Evolutionary conservation across 495 filamentous ascomycete genomes (phyloP).

Genomic region (Parachaetomium inaequale): DNA sequence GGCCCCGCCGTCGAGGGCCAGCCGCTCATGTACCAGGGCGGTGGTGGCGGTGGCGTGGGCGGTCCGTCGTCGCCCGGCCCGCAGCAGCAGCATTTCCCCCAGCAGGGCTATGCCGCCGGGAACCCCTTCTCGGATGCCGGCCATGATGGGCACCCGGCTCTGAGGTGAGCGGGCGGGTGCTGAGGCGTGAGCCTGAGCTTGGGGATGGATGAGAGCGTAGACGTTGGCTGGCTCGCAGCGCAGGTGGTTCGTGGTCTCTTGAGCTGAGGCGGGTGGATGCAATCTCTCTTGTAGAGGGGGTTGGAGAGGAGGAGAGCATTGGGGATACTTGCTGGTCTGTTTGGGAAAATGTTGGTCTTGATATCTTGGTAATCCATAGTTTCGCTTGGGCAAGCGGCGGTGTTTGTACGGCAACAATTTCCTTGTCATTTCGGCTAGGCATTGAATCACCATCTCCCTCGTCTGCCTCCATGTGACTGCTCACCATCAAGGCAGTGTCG

Average conservation of each 20-base stretch:
- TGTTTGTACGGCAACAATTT: neutral
- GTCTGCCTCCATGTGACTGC: neutral
- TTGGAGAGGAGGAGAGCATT: neutral
- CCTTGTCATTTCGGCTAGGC: neutral
- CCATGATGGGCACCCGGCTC: conserved; percentile 10
- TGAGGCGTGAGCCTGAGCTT: neutral
- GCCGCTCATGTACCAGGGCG: conserved; percentile 32
- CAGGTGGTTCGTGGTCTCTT: neutral
- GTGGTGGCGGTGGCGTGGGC: neutral
- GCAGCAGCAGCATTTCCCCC: conserved; percentile 6
- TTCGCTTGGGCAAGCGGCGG: neutral
- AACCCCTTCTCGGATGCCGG: conserved; percentile 28
- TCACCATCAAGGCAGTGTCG: too few relatives aligned
- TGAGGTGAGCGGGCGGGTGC: conserved; percentile 14
- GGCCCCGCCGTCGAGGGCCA: conserved; percentile 53
- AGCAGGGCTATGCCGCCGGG: conserved; percentile 14
- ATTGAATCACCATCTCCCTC: neutral
- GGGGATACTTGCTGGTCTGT: neutral
- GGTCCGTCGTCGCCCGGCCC: neutral
- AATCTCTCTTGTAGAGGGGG: neutral
- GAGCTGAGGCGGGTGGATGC: neutral
- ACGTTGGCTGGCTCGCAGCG: neutral
- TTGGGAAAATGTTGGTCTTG: neutral
- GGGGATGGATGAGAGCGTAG: neutral
- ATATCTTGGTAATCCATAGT: conserved; percentile 4